Conservation (phyloP, 257 asterid species). For the Primulina huaijiensis region DNA sequence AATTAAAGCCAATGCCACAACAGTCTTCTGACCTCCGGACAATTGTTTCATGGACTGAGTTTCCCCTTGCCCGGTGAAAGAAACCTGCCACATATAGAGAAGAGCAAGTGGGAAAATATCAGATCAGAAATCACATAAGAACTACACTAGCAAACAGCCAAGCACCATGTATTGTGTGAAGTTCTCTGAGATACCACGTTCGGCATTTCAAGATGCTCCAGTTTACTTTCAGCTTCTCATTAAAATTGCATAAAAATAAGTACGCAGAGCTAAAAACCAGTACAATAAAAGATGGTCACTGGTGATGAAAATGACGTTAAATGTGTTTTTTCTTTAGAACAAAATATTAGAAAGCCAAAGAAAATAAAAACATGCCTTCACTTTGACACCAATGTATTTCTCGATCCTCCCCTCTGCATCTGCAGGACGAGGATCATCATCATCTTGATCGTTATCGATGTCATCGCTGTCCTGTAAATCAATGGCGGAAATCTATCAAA, state of each 20-base stretch:
- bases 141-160: background rate
- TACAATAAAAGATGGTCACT: background rate
- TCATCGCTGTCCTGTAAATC: constrained; percentile 70
- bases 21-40: constrained; percentile 99
- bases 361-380: constrained; percentile 59
- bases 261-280: constrained; percentile 13
- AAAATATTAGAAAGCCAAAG: constrained; percentile 14
- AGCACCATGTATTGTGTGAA: background rate
- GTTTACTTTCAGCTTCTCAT: constrained; percentile 1
- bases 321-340: constrained; percentile 5
- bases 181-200: background rate
- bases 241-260: constrained; percentile 2
- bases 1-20: constrained; percentile 86
- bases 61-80: constrained; percentile 98
- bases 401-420: constrained; percentile 87
- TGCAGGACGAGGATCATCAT: constrained; percentile 72
- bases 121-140: constrained; percentile 19
- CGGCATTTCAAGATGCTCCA: background rate
- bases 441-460: constrained; percentile 72
- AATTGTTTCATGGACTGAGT: constrained; percentile 97
- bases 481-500: constrained; percentile 10
- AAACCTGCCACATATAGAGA: constrained; percentile 53
- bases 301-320: constrained; percentile 12
- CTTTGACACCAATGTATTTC: constrained; percentile 96
- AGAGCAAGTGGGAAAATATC: constrained; percentile 5